Percentiles rank a stretch among this genome's conserved stretches.
These are phyloP conservation scores for Yueomyces sinensis DNA, from an alignment of 805 yeast genomes.

Conservation along the genomic window DNA sequence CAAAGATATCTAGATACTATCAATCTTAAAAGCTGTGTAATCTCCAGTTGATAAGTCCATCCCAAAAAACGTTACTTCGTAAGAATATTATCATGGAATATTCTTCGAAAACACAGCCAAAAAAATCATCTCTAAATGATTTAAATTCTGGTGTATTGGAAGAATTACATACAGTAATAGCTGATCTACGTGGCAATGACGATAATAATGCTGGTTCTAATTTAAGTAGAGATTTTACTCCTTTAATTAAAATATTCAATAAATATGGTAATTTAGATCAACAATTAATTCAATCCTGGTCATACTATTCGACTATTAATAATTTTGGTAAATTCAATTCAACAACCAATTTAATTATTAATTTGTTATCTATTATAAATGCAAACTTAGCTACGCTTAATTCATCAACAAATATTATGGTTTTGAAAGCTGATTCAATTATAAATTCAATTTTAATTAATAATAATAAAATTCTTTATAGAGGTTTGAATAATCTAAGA, in stretches of 20 bases:
- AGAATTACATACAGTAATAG: constrained; percentile 12
- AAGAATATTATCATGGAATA: no score
- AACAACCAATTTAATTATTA: constrained; percentile 30
- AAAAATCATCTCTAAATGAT: no score
- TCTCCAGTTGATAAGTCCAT: no score
- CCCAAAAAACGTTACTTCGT: no score
- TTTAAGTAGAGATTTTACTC: constrained; percentile 13
- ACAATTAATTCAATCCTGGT: constrained; percentile 34
- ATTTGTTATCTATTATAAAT: constrained; percentile 21
- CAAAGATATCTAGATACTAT: no score
- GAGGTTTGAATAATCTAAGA: constrained; percentile 47
- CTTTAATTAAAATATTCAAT: constrained; percentile 21
- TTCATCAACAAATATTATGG: constrained; percentile 6
- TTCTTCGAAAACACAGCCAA: no score
- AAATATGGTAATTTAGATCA: constrained; percentile 24
- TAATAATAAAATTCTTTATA: constrained; percentile 50
- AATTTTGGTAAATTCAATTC: constrained; percentile 39
- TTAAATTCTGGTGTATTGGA: constrained; percentile 18
- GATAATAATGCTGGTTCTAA: constrained; percentile 7
- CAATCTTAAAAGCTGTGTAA: no score
- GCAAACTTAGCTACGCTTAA: no score
- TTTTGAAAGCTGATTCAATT: constrained; percentile 11
- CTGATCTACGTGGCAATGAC: no score
- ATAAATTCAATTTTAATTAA: constrained; percentile 39
- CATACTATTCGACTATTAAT: constrained; percentile 32